Evolutionary conservation across 495 filamentous ascomycete genomes (phyloP).

Genomic region (Schizothecium vesticola): DNA sequence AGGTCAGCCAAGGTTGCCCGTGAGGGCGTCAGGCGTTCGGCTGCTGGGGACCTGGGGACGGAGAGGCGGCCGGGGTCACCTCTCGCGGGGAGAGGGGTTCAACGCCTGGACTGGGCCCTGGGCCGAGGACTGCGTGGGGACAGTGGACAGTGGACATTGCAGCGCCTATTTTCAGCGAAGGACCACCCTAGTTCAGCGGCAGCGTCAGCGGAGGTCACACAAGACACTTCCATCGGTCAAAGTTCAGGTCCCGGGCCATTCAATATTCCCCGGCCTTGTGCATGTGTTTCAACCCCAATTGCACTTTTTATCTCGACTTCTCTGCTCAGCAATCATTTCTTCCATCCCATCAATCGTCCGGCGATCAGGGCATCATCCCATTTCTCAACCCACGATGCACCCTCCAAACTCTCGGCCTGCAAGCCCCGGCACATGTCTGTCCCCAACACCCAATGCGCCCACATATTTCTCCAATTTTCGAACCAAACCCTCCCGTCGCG

Average conservation of each 20-base stretch:
- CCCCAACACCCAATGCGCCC: neutral
- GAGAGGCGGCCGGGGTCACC: neutral
- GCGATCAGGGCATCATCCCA: neutral
- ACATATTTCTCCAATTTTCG: neutral
- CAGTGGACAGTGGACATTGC: neutral
- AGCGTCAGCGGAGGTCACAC: neutral
- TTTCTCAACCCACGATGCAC: neutral
- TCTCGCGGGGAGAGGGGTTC: neutral
- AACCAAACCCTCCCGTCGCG: neutral
- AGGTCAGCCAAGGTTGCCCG: neutral
- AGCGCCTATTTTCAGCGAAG: neutral
- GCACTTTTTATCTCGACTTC: too few species aligned
- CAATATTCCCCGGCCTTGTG: neutral
- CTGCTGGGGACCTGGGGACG: neutral
- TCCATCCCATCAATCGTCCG: too few species aligned
- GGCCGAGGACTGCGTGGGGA: too few species aligned
- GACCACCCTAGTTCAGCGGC: neutral
- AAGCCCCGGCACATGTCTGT: too few species aligned
- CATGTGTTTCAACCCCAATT: too few species aligned
- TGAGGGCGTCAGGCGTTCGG: neutral
- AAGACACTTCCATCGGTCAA: neutral
- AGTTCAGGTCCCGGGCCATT: neutral
- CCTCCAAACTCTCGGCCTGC: too few species aligned
- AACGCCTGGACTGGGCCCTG: neutral
- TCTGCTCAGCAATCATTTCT: too few species aligned